Evolutionary conservation across 2,329 filamentous ascomycete species (phyloP).

Genomic region (Aspergillus spinulosporus): DNA sequence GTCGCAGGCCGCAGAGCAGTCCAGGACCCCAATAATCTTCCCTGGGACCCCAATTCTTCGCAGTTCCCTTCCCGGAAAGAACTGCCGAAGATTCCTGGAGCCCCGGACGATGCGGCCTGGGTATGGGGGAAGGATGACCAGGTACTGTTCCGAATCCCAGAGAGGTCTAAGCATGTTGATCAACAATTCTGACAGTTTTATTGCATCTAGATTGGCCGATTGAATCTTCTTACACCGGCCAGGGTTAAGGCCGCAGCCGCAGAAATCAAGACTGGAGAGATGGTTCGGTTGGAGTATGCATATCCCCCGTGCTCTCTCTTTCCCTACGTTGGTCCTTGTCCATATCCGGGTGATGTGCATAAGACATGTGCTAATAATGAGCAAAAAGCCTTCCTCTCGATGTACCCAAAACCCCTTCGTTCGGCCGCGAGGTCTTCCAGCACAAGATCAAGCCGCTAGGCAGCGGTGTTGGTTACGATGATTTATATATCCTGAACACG

Average conservation of each 20-base stretch:
- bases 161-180: not conserved
- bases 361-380: not conserved
- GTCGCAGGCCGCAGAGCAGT: conserved; percentile 17
- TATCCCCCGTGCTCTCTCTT: not conserved
- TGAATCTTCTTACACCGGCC: conserved; percentile 58
- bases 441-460: conserved; percentile 54
- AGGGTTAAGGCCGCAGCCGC: conserved; percentile 55
- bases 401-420: conserved; percentile 54
- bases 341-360: no score
- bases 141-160: conserved; percentile 30
- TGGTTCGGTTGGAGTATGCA: conserved; percentile 55
- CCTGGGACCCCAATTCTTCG: conserved; percentile 56
- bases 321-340: no score
- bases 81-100: conserved; percentile 53
- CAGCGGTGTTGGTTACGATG: conserved; percentile 44
- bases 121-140: conserved; percentile 60
- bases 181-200: not conserved
- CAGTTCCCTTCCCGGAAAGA: conserved; percentile 56
- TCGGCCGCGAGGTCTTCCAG: conserved; percentile 54
- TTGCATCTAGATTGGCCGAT: conserved; percentile 37
- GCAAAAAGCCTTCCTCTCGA: conserved; percentile 53
- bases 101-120: conserved; percentile 59
- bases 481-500: conserved; percentile 50
- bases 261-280: conserved; percentile 58
- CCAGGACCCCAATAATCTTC: conserved; percentile 40